A percentile compares a stretch with the other conserved stretches of the same genome.
These are phyloP conservation scores for Polygonum maritimum DNA, from an alignment of 148 eudicot genomes.

Conservation along the genomic window DNA sequence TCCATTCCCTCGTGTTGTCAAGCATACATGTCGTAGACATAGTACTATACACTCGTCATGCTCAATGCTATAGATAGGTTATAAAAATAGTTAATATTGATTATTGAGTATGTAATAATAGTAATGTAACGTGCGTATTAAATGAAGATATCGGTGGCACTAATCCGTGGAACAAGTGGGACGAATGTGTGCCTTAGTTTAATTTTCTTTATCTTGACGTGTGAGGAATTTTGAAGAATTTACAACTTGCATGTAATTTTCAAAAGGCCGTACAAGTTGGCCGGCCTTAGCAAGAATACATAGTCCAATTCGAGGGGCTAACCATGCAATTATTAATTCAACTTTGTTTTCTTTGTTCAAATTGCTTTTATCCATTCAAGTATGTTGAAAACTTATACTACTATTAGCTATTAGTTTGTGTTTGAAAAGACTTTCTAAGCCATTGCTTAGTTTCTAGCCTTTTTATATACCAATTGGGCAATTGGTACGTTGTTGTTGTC, in stretches of 20 bases:
- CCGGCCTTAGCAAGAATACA: not conserved
- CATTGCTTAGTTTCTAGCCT: not conserved
- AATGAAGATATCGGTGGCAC: not conserved
- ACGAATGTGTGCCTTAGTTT: not conserved
- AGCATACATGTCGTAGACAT: no score
- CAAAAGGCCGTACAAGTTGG: slow-evolving; percentile 1
- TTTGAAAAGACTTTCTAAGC: not conserved
- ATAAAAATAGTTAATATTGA: no score
- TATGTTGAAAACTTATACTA: not conserved
- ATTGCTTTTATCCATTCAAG: not conserved
- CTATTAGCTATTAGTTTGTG: not conserved
- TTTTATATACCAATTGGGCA: not conserved
- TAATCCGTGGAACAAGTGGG: not conserved
- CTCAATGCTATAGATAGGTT: not conserved
- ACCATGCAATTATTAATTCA: not conserved
- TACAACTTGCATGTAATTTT: not conserved
- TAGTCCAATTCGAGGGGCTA: not conserved
- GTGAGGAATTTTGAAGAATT: not conserved
- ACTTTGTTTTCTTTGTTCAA: not conserved
- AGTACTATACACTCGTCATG: not conserved
- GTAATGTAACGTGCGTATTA: not conserved
- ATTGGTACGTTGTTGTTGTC: no score
- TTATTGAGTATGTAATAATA: no score
- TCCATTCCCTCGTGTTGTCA: no score
- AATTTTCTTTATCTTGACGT: not conserved